A percentile compares a stretch with the other conserved stretches of the same genome.
These are phyloP conservation scores for Blastomyces percursus DNA, from an alignment of 2,329 filamentous ascomycete species.

Conservation along the genomic window DNA sequence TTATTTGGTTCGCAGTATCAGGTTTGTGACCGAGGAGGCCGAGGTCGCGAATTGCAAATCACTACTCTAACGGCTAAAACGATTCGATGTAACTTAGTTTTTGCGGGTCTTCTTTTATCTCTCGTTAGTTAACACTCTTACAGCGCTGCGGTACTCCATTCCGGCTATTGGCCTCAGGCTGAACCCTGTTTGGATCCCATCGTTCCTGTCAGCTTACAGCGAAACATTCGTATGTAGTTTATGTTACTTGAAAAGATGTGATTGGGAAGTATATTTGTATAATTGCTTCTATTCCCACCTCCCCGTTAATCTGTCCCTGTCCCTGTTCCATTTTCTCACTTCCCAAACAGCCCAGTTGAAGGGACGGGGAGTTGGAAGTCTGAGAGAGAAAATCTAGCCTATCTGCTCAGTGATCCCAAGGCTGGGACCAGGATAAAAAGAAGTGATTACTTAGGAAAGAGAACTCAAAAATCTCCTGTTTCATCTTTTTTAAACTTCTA, in stretches of 20 bases:
- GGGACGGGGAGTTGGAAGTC: neutral
- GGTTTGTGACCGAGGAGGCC: conserved; percentile 4
- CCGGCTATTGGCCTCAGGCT: neutral
- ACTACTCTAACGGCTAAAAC: neutral
- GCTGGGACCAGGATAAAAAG: neutral
- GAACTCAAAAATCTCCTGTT: neutral
- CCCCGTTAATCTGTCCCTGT: too few relatives aligned
- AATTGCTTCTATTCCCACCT: too few relatives aligned
- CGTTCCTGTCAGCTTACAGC: neutral
- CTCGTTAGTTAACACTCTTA: neutral
- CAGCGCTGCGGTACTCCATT: neutral
- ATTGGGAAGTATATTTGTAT: too few relatives aligned
- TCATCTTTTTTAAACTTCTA: neutral
- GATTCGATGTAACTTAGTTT: neutral
- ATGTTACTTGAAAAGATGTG: neutral
- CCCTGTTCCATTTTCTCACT: neutral
- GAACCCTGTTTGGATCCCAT: neutral
- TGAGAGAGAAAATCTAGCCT: neutral
- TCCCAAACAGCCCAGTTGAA: neutral
- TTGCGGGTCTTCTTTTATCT: neutral
- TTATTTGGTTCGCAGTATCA: conserved; percentile 23
- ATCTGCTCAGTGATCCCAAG: neutral
- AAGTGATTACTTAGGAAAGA: neutral
- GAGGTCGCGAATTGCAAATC: neutral
- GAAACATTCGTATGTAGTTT: neutral